phyloP scores from a whole-genome alignment of 1,284 basidiomycete genomes.

The Moesziomyces sp. region DNA sequence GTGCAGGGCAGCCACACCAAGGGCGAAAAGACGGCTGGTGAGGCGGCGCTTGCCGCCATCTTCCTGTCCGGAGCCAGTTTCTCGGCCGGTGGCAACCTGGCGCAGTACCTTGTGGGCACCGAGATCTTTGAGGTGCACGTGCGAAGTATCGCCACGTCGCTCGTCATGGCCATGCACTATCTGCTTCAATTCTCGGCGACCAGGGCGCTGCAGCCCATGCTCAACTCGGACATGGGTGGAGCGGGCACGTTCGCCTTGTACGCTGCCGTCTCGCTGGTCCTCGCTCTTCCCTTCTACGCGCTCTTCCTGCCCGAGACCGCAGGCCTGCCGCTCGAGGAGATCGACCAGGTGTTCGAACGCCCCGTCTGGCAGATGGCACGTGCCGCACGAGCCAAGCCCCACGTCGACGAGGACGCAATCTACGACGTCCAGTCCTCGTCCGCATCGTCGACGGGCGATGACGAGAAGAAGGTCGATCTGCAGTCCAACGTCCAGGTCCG shows the following conservation, averaged over 20 bases:
- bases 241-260: constrained; percentile 32
- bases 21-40: constrained; percentile 17
- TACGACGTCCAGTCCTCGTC: constrained; percentile 7
- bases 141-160: constrained; percentile 16
- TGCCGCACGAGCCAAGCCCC: constrained; percentile 4
- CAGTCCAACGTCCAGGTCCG: neutral
- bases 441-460: constrained; percentile 3
- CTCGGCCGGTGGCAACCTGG: constrained; percentile 33
- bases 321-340: constrained; percentile 26
- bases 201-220: constrained; percentile 26
- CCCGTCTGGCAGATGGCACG: constrained; percentile 21
- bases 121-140: constrained; percentile 35
- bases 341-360: constrained; percentile 30
- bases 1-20: constrained; percentile 21
- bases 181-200: constrained; percentile 24
- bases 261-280: constrained; percentile 17
- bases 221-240: constrained; percentile 30
- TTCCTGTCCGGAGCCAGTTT: constrained; percentile 31
- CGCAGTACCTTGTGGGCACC: constrained; percentile 31
- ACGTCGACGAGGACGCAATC: constrained; percentile 1
- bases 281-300: constrained; percentile 29
- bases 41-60: constrained; percentile 25
- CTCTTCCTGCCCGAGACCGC: constrained; percentile 38
- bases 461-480: constrained; percentile 11
- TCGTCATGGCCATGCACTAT: constrained; percentile 38